Base-by-base conservation (phyloP, 371 early-diverging fungal genomes). In the Umbelopsis sp. region DNA sequence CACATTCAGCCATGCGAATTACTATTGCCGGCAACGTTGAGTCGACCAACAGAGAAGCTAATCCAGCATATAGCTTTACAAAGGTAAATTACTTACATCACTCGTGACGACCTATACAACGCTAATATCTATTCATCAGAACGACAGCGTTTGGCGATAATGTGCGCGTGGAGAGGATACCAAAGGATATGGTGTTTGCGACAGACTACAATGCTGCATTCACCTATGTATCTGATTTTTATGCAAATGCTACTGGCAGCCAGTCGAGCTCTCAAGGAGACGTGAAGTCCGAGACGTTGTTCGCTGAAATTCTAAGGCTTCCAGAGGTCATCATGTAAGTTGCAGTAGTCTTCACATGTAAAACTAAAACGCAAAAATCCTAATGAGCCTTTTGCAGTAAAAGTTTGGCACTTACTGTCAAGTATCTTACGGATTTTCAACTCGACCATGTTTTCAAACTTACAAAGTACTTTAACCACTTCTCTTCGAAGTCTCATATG, bases 1-100 rank as follows among this genome's bases (percentile, higher is more conserved):
- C 93, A 94, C 71, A 75, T 94, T 44, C 89, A 86, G 38, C 94
- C 95, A 0, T 80, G 86, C 37, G 96, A 96, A 74, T 66, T 96
- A 9, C 76, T 96, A 20, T 65, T 93, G 0, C 90, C 96, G 0
- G 50, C 63, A 0, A 37, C 63, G 1, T 68, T 91, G 63, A 85
- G 87, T 45, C 68, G 75, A 35, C 83, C 87, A 0, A 87, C 90
- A 1, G 82, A 83, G 63, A 86, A 85, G 32, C 65, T 87, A n/a
- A 70, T 90, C 20, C 73, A 63, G 8, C 82, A 75, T 69, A 68
- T 82, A 64, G 71, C 73, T 48, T 69, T 57, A 22, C 77, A 79
- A 11, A 70, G 66, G 69, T 74, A 69, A 69, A 50, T 69, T 20
- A 63, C 29, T 38, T 24, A 29, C 50, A 29, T 44, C 14, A 44